Conservation (phyloP, 2,329 filamentous ascomycete genomes). For the Trichoderma simmonsii region DNA sequence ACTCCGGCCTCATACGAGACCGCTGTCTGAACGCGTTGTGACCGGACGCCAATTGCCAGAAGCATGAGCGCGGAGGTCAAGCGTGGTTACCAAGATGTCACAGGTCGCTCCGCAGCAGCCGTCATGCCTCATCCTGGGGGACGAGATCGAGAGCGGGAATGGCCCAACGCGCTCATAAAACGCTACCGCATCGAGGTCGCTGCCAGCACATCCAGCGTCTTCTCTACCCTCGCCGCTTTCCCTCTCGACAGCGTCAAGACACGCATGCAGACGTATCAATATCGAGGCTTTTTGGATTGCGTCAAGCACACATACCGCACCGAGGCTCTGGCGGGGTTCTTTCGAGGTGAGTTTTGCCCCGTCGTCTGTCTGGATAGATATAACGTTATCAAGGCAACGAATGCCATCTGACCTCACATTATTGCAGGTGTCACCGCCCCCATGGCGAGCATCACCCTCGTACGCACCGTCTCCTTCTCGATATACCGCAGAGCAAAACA, state of each 20-base stretch:
- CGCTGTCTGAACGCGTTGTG: slow-evolving; percentile 29
- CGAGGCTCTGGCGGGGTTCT: slow-evolving; percentile 74
- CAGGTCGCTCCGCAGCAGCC: slow-evolving; percentile 31
- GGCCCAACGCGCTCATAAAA: slow-evolving; percentile 56
- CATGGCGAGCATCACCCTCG: slow-evolving; percentile 73
- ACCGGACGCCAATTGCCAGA: slow-evolving; percentile 28
- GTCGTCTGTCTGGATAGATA: not conserved
- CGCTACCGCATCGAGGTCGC: slow-evolving; percentile 78
- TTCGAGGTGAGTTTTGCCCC: slow-evolving; percentile 58
- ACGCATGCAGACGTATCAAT: slow-evolving; percentile 84
- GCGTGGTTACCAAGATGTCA: slow-evolving; percentile 39
- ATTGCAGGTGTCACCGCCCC: slow-evolving; percentile 68
- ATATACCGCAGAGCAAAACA: slow-evolving; percentile 78
- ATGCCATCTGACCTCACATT: not conserved
- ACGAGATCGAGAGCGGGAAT: slow-evolving; percentile 25
- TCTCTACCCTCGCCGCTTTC: slow-evolving; percentile 78
- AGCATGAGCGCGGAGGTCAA: slow-evolving; percentile 39
- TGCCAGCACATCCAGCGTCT: slow-evolving; percentile 71
- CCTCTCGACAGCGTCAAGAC: slow-evolving; percentile 88
- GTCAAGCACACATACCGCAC: slow-evolving; percentile 70
- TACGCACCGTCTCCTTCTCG: slow-evolving; percentile 74
- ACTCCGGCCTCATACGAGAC: slow-evolving; percentile 30
- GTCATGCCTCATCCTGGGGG: slow-evolving; percentile 30
- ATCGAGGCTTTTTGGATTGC: slow-evolving; percentile 70
- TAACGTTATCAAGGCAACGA: not conserved